Percentiles rank a stretch among this genome's conserved stretches.
Evolutionary conservation across 2,329 filamentous ascomycete genomes (phyloP).

Genomic region (Monosporascus sp.): DNA sequence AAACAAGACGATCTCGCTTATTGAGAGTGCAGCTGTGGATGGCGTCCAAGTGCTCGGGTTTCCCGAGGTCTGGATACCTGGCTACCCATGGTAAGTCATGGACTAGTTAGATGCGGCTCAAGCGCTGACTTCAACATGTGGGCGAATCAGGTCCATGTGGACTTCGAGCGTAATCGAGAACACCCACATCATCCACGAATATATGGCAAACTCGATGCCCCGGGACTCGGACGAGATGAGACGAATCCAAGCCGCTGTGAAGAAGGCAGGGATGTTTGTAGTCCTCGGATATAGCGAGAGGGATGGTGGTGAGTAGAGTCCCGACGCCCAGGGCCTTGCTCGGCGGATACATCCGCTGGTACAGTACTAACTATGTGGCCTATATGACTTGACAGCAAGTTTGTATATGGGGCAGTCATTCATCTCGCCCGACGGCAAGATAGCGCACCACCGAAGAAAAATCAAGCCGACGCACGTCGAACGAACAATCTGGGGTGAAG

Average conservation of each 20-base stretch:
- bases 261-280: conserved; percentile 39
- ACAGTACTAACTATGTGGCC: not conserved
- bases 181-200: conserved; percentile 32
- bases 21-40: conserved; percentile 48
- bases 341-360: too few species aligned
- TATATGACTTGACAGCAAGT: conserved; percentile 14
- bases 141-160: conserved; percentile 29
- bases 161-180: conserved; percentile 36
- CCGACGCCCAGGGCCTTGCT: too few species aligned
- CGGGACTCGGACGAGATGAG: conserved; percentile 39
- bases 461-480: conserved; percentile 48
- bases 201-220: conserved; percentile 29
- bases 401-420: conserved; percentile 47
- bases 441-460: conserved; percentile 43
- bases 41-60: conserved; percentile 53
- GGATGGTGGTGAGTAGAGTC: conserved; percentile 23
- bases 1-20: conserved; percentile 52
- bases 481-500: conserved; percentile 48
- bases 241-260: conserved; percentile 34
- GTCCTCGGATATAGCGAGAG: conserved; percentile 47
- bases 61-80: conserved; percentile 50
- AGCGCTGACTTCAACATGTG: conserved; percentile 21
- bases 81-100: conserved; percentile 43
- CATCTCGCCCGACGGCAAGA: conserved; percentile 42
- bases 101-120: conserved; percentile 1